phyloP scores from a whole-genome alignment of 179 eudicot species.

The Dionaea muscipula region DNA sequence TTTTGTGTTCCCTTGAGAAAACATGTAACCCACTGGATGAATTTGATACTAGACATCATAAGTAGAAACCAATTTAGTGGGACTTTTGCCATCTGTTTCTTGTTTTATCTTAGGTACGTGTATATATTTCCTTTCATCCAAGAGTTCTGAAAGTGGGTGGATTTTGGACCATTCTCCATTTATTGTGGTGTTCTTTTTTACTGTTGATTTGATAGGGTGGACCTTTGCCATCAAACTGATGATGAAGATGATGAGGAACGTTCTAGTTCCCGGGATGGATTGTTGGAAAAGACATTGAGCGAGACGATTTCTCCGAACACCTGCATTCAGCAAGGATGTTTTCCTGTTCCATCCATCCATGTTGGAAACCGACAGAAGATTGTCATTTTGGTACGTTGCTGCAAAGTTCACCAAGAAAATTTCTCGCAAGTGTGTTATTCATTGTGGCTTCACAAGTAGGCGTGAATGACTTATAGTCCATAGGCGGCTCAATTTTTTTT shows the following conservation, averaged over 20 bases:
- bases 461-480: not conserved
- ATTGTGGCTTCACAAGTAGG: not conserved
- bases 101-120: too few relatives aligned
- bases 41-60: too few relatives aligned
- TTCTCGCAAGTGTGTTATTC: not conserved
- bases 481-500: constrained; percentile 8
- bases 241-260: constrained; percentile 85
- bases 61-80: too few relatives aligned
- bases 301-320: constrained; percentile 23
- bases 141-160: not conserved
- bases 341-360: constrained; percentile 36
- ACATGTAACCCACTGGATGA: too few relatives aligned
- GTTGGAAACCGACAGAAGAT: constrained; percentile 82
- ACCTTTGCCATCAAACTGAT: constrained; percentile 86
- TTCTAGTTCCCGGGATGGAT: constrained; percentile 40
- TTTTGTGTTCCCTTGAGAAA: too few relatives aligned
- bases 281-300: constrained; percentile 39
- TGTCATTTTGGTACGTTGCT: constrained; percentile 56
- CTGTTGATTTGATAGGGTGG: constrained; percentile 55
- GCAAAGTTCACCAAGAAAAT: not conserved
- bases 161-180: not conserved
- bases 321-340: constrained; percentile 38
- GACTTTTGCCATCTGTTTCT: too few relatives aligned
- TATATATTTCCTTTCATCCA: too few relatives aligned
- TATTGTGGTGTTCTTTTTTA: not conserved